Base-by-base conservation (phyloP, 106 monocot species). In the Allium cepa region DNA sequence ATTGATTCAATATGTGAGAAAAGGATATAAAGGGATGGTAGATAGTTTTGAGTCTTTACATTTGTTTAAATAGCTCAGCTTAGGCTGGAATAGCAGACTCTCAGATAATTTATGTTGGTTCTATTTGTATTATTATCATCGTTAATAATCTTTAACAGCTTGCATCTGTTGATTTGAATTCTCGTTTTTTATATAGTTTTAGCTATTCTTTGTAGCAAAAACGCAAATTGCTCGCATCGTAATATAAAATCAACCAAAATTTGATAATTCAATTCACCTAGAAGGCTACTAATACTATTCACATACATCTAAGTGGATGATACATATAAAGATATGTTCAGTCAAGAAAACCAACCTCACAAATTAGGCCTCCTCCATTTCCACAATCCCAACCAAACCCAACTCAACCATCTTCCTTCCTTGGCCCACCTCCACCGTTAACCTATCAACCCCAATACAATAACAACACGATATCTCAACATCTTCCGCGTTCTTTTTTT, bases 311-410 rank as follows among this genome's bases (percentile, higher is more conserved):
- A 65, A 65, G 65, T 17, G 15, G 49, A 50, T 45, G 65, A 13
- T 9, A 65, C 65, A 49, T 49, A 10, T 17, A 36, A 48, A 36
- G 66, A 73, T 62, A 88, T 88, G 88, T 88, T 76, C 47, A 81
- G 81, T 46, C 77, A 76, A 68, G 76, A 75, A 57, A 84, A 78
- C 65, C 62, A 75, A 53, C 64, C 56, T 53, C 66, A 49, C 80
- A 67, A 51, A 70, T 66, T 49, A 72, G 77, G 51, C 73, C 68
- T n/a, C 36, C 66, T 17, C 66, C 56, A 11, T 69, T 56, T 2
- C 68, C 49, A 50, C 68, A 69, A 46, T 66, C 65, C 10, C 67
- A 67, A 67, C 52, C 67, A 11, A 67, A 67, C 22, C 59, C 1
- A 59, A 5, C 17, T 9, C 67, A 22, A 46, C 67, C 51, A 26